phyloP scores from a whole-genome alignment of 305 asterid species.

The Solanum hybrid region DNA sequence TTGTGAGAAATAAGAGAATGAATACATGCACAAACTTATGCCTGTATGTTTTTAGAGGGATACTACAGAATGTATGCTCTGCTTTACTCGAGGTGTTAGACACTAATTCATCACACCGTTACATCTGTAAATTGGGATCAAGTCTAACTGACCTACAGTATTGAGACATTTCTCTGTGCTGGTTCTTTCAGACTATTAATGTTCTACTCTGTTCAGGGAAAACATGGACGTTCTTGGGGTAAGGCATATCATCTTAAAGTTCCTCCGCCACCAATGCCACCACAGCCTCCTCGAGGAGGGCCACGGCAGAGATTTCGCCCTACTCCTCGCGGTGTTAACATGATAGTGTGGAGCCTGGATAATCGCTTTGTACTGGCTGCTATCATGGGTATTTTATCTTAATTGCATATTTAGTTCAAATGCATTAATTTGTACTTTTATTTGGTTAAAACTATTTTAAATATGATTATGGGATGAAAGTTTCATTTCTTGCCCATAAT shows the following conservation, averaged over 20 bases:
- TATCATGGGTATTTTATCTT: conserved; percentile 75
- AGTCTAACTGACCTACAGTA: background rate
- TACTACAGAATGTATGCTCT: background rate
- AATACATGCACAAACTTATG: background rate
- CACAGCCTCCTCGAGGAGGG: conserved; percentile 94
- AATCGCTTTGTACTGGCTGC: conserved; percentile 99
- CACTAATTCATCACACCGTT: background rate
- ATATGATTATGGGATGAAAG: background rate
- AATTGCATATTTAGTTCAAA: conserved; percentile 1
- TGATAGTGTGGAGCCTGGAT: conserved; percentile 97
- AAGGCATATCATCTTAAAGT: conserved; percentile 98
- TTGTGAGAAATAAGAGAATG: background rate
- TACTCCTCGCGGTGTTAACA: conserved; percentile 98
- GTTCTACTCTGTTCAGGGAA: conserved; percentile 40
- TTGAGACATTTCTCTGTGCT: conserved; percentile 4
- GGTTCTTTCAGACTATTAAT: background rate
- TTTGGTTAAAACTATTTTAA: background rate
- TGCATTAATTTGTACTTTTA: background rate
- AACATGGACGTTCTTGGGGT: conserved; percentile 75
- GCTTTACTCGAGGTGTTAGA: background rate
- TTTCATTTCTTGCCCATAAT: background rate
- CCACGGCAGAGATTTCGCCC: conserved; percentile 97
- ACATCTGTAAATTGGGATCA: background rate
- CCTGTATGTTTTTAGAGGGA: background rate
- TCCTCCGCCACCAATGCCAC: conserved; percentile 98